Evolutionary conservation across 202 grass and related monocot genomes (phyloP), one percentile per base, ranked within the genome.

Genomic region (Setaria italica): DNA sequence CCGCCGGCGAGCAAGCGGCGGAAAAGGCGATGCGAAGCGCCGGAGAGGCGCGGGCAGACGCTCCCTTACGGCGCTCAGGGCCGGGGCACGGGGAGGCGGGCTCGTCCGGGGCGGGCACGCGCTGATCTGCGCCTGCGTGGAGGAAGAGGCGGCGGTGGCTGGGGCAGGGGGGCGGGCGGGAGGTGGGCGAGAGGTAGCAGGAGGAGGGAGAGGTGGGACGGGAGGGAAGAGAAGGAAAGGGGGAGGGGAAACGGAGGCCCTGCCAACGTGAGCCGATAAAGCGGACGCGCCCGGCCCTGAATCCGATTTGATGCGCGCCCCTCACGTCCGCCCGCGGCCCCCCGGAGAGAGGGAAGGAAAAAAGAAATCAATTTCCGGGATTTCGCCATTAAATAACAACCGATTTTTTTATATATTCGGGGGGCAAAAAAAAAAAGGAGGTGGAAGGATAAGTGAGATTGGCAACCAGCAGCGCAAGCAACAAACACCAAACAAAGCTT

Each of bases 181-280:
- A n/a, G 80, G 35, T 20, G 67, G 15, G 42, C 9, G 46, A 30
- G 48, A 1, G 46, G 7, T 2, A 15, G 83, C 11, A 11, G 60
- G 32, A 35, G n/a, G 77, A 48, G 5, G 29, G 48, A 11, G 75
- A 60, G 21, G 41, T 50, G n/a, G 59, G 17, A 47, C 6, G 48
- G 8, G 59, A 70, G 30, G n/a, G 78, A 12, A 63, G 72, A 53
- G 7, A 74, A 54, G 71, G 78, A 70, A 56, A 11, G 74, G 64
- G 49, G 72, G 70, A 55, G 62, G 50, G 79, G 88, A 90, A 87
- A 87, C 73, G 84, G 84, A 86, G 80, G 83, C 86, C 62, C 83
- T 80, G 83, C 25, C 88, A 90, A 87, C 87, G 89, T 76, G 89
- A 95, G 80, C 80, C 81, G 85, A 92, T 87, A 89, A 81, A 89